Percentiles rank a stretch among this genome's conserved stretches.
Evolutionary conservation across 225 moss, liverwort and hornwort species (phyloP).

Genomic region (Bryoerythrophyllum caledonicum): DNA sequence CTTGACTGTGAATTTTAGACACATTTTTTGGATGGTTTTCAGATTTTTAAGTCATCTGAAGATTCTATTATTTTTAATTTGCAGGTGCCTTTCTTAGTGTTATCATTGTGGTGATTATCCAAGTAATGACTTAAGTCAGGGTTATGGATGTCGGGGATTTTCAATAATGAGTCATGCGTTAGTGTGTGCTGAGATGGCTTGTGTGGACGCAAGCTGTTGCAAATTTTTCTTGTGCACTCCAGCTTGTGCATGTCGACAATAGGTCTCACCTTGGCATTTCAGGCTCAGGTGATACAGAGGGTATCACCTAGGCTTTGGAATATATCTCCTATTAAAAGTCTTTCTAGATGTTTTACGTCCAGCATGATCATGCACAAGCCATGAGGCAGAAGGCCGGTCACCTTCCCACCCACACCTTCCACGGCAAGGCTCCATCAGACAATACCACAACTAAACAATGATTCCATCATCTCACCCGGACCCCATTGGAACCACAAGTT

Average conservation of each 20-base stretch:
- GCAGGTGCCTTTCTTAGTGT: neutral
- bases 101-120: neutral
- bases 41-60: neutral
- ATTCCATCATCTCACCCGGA: neutral
- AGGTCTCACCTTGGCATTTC: too few relatives aligned
- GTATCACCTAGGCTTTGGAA: too few relatives aligned
- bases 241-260: constrained; percentile 84
- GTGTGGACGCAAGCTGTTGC: constrained; percentile 86
- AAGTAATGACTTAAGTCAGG: constrained; percentile 43
- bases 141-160: constrained; percentile 87
- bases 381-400: constrained; percentile 29
- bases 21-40: neutral
- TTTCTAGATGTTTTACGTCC: neutral
- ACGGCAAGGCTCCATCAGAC: neutral
- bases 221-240: constrained; percentile 80
- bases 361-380: constrained; percentile 21
- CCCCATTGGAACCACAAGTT: neutral
- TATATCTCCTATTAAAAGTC: too few relatives aligned
- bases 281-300: too few relatives aligned
- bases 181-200: constrained; percentile 63
- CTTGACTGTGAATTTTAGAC: neutral
- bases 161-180: constrained; percentile 74
- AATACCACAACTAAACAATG: neutral
- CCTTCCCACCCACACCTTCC: constrained; percentile 36
- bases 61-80: neutral